Percentiles rank a stretch among this genome's conserved stretches.
phyloP scores from a whole-genome alignment of 768 basidiomycete species.

The Coprinellus aureogranulatus region DNA sequence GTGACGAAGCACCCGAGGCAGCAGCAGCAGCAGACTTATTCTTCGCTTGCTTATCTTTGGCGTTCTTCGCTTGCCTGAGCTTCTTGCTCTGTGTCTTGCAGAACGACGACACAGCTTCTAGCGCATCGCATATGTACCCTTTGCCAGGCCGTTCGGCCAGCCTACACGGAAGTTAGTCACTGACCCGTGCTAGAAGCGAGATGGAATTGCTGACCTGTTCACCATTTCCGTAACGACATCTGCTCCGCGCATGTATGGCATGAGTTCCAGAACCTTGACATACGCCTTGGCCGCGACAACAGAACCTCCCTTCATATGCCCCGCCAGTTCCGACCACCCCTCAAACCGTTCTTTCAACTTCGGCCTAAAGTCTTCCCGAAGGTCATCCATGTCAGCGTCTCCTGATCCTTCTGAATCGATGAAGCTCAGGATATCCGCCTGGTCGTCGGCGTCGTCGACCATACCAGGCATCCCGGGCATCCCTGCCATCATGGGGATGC shows the following conservation, averaged over 20 bases:
- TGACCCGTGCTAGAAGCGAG: not conserved
- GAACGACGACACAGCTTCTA: conserved; percentile 48
- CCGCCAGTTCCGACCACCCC: conserved; percentile 49
- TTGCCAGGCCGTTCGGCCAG: conserved; percentile 56
- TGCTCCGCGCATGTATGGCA: conserved; percentile 53
- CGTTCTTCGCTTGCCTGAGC: conserved; percentile 19
- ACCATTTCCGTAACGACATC: conserved; percentile 62
- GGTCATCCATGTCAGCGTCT: conserved; percentile 51
- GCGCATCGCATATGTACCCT: conserved; percentile 47
- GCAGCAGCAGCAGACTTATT: conserved; percentile 8
- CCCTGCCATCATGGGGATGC: conserved; percentile 31
- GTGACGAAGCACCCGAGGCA: too few relatives aligned
- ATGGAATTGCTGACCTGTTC: conserved; percentile 36
- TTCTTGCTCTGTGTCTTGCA: conserved; percentile 50
- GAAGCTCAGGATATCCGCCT: conserved; percentile 49
- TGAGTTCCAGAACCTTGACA: conserved; percentile 41
- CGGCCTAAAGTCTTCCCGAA: conserved; percentile 61
- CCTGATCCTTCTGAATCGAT: conserved; percentile 52
- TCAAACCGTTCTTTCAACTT: conserved; percentile 55
- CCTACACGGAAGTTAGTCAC: conserved; percentile 27
- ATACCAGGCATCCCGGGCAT: conserved; percentile 27
- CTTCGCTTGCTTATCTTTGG: conserved; percentile 16
- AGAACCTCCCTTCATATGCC: conserved; percentile 37
- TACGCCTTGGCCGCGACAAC: conserved; percentile 40
- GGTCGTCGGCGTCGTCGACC: conserved; percentile 34